Base-by-base conservation (phyloP, 805 yeast species). In the Suhomyces prunicola region DNA sequence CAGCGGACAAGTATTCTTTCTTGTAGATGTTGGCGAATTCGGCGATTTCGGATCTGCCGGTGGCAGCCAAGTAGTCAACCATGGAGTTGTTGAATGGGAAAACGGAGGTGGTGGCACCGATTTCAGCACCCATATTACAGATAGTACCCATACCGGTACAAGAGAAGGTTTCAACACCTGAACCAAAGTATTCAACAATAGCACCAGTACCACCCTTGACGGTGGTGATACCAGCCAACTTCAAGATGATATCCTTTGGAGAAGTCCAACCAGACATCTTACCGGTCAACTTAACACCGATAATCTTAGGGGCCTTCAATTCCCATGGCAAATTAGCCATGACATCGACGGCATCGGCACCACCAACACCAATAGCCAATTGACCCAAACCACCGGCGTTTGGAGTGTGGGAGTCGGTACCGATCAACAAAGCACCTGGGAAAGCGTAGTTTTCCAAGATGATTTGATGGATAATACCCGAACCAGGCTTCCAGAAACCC, bases 81-180 rank as follows among this genome's bases (percentile, higher is more conserved):
- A 87, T 90, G 50, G 92, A 86, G 48, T 81, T 83, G 65, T 87
- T 91, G 82, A 52, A 93, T 57, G 99, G 99, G 90, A 94, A 94
- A 53, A 90, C 84, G 23, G 98, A 93, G 44, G 99, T 94, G 39
- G 99, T 94, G 44, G 99, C 99, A 73, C 99, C 99, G 54, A 94
- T 91, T 77, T 94, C 99, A 51, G 99, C 99, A 70, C 99, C 99
- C 99, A 94, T 94, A 75, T 94, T 94, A 82, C 98, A 93, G 71
- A 94, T 93, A 56, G 99, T 94, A 57, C 96, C 99, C 99, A 94
- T 94, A 78, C 99, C 99, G 35, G 99, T 94, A 78, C 97, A 90
- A 23, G 96, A 87, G 65, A 94, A 82, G 51, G 87, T 77, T 57
- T 86, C 78, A 46, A 91, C 96, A 77, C 99, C 99, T 51, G 86